Percentiles rank a stretch among this genome's conserved stretches.
phyloP scores from a whole-genome alignment of 345 rosid species.

The Erysimum cheiranthoides region DNA sequence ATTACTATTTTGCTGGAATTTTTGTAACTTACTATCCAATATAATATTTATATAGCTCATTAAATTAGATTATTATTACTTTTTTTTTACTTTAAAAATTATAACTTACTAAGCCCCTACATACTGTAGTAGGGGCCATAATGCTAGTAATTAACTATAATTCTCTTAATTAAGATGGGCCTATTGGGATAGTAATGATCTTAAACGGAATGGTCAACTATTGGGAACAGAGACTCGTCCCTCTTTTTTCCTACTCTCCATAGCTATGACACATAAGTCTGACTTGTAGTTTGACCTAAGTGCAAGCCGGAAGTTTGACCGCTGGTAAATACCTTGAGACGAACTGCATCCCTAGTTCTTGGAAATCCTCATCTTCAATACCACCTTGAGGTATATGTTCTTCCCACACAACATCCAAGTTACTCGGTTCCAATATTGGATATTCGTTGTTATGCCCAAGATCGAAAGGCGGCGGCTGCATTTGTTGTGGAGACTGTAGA shows the following conservation, averaged over 20 bases:
- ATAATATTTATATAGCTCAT: too few relatives aligned
- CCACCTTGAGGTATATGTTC: slow-evolving; percentile 18
- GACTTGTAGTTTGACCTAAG: slow-evolving; percentile 25
- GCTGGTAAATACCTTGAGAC: slow-evolving; percentile 32
- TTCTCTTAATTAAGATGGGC: background rate
- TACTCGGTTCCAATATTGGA: slow-evolving; percentile 16
- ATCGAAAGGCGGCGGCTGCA: slow-evolving; percentile 41
- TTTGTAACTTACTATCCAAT: too few relatives aligned
- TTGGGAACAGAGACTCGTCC: slow-evolving; percentile 15
- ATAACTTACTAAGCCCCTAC: too few relatives aligned
- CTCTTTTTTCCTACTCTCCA: slow-evolving; percentile 1
- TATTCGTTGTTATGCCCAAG: slow-evolving; percentile 44
- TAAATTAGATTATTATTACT: too few relatives aligned
- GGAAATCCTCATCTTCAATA: slow-evolving; percentile 25
- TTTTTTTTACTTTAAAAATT: too few relatives aligned
- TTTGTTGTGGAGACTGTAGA: slow-evolving; percentile 30
- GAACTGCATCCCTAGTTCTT: slow-evolving; percentile 35
- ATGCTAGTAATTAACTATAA: background rate
- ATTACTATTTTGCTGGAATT: too few relatives aligned
- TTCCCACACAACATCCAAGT: slow-evolving; percentile 33
- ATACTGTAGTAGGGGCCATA: too few relatives aligned
- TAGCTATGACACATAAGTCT: background rate
- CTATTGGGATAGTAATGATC: background rate
- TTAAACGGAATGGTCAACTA: slow-evolving; percentile 14
- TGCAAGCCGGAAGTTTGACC: slow-evolving; percentile 35